Conservation (phyloP, 108 stramenopile species). For the Chaetoceros muelleri region DNA sequence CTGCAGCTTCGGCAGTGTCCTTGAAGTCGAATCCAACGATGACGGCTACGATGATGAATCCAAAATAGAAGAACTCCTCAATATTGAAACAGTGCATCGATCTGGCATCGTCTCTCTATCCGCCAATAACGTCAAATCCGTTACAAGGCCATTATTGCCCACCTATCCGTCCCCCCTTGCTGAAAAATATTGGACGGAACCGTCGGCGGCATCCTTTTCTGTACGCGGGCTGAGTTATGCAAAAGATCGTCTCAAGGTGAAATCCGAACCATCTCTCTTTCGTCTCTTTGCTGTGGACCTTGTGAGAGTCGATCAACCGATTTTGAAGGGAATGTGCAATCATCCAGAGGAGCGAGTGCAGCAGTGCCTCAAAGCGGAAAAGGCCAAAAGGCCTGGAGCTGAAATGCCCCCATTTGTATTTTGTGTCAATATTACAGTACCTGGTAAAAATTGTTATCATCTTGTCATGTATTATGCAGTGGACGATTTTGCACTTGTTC, state of each 20-base stretch:
- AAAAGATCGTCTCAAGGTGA: conserved; percentile 44
- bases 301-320: conserved; percentile 43
- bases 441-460: conserved; percentile 48
- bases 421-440: conserved; percentile 61
- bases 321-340: conserved; percentile 63
- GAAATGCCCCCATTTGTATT: conserved; percentile 66
- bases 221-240: conserved; percentile 77
- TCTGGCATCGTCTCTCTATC: background rate
- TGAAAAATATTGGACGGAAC: conserved; percentile 62
- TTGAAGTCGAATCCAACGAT: too few relatives aligned
- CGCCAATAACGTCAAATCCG: too few relatives aligned
- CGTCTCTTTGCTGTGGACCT: conserved; percentile 72
- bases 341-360: conserved; percentile 82
- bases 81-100: background rate
- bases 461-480: conserved; percentile 67
- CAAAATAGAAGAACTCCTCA: background rate
- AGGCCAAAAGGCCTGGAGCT: background rate
- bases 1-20: too few relatives aligned
- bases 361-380: conserved; percentile 37
- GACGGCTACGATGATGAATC: background rate
- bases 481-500: conserved; percentile 39
- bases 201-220: conserved; percentile 56
- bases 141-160: conserved; percentile 6
- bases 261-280: conserved; percentile 62
- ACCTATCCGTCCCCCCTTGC: conserved; percentile 19